Evolutionary conservation across 1,284 basidiomycete genomes (phyloP).

Genomic region (Cryptococcus sp.): DNA sequence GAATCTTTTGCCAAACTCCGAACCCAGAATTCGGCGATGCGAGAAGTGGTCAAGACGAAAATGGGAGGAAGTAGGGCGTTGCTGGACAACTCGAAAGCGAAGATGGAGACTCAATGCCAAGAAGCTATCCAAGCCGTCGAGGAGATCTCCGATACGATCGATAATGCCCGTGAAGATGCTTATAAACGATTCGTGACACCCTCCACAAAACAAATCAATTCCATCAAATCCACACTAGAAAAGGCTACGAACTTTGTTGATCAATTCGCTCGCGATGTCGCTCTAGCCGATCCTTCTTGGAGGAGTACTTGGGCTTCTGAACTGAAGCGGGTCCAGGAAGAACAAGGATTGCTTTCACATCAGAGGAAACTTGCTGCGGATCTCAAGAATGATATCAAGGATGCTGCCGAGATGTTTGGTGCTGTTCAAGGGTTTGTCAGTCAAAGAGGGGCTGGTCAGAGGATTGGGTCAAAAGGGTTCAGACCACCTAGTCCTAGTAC

Average conservation of each 20-base stretch:
- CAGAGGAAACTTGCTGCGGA: slow-evolving; percentile 87
- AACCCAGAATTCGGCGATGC: slow-evolving; percentile 77
- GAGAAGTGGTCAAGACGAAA: slow-evolving; percentile 73
- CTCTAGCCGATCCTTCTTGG: slow-evolving; percentile 92
- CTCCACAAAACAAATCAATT: slow-evolving; percentile 66
- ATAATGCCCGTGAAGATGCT: slow-evolving; percentile 86
- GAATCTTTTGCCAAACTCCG: slow-evolving; percentile 72
- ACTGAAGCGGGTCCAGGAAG: slow-evolving; percentile 92
- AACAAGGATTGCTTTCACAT: slow-evolving; percentile 89
- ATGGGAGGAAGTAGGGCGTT: slow-evolving; percentile 83
- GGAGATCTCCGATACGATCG: slow-evolving; percentile 87
- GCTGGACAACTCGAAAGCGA: slow-evolving; percentile 85
- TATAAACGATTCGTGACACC: slow-evolving; percentile 84
- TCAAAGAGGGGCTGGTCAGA: slow-evolving; percentile 56
- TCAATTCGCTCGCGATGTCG: slow-evolving; percentile 76
- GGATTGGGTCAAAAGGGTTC: slow-evolving; percentile 30
- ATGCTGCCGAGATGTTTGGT: slow-evolving; percentile 74
- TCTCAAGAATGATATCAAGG: slow-evolving; percentile 85
- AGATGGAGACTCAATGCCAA: slow-evolving; percentile 81
- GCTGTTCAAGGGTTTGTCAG: slow-evolving; percentile 84
- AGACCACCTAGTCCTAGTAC: slow-evolving; percentile 18
- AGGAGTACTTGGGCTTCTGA: slow-evolving; percentile 98
- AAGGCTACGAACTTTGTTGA: slow-evolving; percentile 67
- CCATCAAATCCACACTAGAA: slow-evolving; percentile 69
- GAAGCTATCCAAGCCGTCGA: slow-evolving; percentile 89